Conservation (phyloP, 495 filamentous ascomycete species). For the Articulospora tetracladia region DNA sequence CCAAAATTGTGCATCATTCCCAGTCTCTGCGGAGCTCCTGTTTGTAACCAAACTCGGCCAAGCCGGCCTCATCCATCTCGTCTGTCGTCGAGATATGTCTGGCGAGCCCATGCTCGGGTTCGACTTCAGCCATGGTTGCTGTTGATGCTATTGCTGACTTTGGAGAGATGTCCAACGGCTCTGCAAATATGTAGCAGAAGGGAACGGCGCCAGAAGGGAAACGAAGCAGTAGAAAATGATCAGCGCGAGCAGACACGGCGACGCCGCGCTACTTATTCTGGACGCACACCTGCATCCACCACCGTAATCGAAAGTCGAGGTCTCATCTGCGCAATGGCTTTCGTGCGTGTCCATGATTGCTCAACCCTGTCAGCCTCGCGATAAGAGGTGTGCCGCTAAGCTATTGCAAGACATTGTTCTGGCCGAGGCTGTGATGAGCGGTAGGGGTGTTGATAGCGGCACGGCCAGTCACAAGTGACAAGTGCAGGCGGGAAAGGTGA, state of each 20-base stretch:
- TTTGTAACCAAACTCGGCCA: slow-evolving; percentile 60
- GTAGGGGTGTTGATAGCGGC: background rate
- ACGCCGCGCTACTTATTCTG: slow-evolving; percentile 15
- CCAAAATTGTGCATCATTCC: slow-evolving; percentile 61
- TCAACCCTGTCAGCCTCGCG: slow-evolving; percentile 11
- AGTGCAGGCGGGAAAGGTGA: background rate
- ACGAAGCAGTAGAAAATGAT: background rate
- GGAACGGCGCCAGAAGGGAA: background rate
- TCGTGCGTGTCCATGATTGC: slow-evolving; percentile 5
- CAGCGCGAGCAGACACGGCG: slow-evolving; percentile 5
- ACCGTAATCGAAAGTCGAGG: background rate
- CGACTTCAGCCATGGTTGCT: slow-evolving; percentile 10
- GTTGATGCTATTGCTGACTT: background rate
- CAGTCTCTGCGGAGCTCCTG: slow-evolving; percentile 59
- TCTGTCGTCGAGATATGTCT: slow-evolving; percentile 22
- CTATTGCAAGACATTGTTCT: background rate
- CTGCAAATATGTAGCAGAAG: background rate
- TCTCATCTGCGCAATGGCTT: background rate
- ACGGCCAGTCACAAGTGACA: background rate
- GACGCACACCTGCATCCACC: background rate
- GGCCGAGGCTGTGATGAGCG: background rate
- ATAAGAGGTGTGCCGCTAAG: slow-evolving; percentile 11
- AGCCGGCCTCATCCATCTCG: slow-evolving; percentile 44
- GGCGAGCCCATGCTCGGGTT: slow-evolving; percentile 7
- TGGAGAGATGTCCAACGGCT: background rate